phyloP scores from a whole-genome alignment of 163 green algal species.

The Volvox carteri region DNA sequence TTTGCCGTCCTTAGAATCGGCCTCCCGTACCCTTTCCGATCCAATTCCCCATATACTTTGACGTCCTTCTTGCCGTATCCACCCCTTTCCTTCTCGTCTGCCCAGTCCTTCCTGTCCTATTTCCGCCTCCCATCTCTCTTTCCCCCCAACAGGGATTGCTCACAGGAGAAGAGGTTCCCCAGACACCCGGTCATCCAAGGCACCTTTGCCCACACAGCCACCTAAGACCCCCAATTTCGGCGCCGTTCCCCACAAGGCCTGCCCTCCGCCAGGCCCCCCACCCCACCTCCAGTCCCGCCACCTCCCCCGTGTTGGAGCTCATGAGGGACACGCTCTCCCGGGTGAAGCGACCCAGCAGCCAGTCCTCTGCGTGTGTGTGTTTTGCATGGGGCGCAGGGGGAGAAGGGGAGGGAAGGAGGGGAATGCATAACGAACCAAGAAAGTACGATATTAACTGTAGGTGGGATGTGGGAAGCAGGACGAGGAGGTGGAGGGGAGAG shows the following conservation, averaged over 20 bases:
- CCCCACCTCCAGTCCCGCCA: constrained; percentile 59
- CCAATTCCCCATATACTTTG: no score
- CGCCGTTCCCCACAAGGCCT: background rate
- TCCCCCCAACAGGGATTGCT: background rate
- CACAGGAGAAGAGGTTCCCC: background rate
- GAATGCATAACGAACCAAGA: background rate
- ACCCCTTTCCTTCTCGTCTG: no score
- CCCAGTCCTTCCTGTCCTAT: background rate
- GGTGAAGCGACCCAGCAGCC: constrained; percentile 61
- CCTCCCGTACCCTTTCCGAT: no score
- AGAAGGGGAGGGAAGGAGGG: background rate
- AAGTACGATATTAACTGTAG: no score
- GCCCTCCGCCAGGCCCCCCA: background rate
- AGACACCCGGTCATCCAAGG: background rate
- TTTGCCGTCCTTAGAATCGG: no score
- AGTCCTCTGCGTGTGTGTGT: constrained; percentile 65
- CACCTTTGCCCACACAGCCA: background rate
- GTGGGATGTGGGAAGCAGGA: no score
- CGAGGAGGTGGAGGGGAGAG: no score
- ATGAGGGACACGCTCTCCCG: constrained; percentile 47
- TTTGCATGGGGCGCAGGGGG: background rate
- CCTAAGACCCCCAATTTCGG: background rate
- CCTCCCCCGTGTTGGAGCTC: constrained; percentile 23
- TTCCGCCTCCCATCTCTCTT: background rate
- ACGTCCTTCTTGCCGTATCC: no score